Evolutionary conservation across 129 eudicot species (phyloP).

Genomic region (Erigeron canadensis): DNA sequence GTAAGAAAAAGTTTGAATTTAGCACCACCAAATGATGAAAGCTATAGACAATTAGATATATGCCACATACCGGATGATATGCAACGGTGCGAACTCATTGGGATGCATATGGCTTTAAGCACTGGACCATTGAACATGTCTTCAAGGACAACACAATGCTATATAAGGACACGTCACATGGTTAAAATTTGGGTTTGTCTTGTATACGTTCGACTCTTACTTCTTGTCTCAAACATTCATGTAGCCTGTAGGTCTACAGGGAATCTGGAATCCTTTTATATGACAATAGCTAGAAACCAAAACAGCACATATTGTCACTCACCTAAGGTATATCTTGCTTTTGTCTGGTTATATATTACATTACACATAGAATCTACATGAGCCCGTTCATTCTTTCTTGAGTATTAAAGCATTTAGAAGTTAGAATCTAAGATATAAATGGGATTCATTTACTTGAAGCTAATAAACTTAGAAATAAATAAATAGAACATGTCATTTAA

Average conservation of each 20-base stretch:
- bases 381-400: constrained; percentile 4
- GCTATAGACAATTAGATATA: neutral
- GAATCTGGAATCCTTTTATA: constrained; percentile 1
- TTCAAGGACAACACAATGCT: neutral
- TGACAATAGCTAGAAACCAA: constrained; percentile 4
- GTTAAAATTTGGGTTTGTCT: neutral
- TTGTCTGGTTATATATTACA: constrained; percentile 9
- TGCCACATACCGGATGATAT: neutral
- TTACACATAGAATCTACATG: neutral
- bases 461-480: neutral
- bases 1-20: constrained; percentile 1
- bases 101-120: constrained; percentile 12
- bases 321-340: neutral
- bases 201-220: neutral
- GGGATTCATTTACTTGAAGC: neutral
- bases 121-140: neutral
- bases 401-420: neutral
- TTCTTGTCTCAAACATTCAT: neutral
- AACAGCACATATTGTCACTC: constrained; percentile 15
- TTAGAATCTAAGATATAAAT: neutral
- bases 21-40: neutral
- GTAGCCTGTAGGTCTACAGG: neutral
- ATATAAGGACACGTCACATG: neutral
- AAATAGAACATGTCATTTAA: neutral
- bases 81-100: neutral